A percentile compares a stretch with the other conserved stretches of the same genome.
Conservation (phyloP, 163 green algal species). For the Prototheca stagnorum region DNA sequence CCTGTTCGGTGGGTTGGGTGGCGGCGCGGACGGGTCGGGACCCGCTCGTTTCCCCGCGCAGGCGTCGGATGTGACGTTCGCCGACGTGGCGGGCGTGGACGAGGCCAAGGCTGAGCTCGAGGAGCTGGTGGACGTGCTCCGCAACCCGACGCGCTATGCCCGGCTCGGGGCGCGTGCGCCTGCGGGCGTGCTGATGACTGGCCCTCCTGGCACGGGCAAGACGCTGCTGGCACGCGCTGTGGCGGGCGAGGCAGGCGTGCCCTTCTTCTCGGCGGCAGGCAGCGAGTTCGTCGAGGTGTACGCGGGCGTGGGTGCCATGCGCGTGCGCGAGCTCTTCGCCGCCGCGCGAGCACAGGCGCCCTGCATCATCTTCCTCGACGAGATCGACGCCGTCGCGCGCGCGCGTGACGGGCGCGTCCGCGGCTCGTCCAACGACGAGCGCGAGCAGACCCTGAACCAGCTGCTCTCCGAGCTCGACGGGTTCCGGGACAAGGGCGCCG, state of each 20-base stretch:
- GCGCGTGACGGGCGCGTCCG: slow-evolving; percentile 85
- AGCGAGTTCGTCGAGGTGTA: slow-evolving; percentile 99
- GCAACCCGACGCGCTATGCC: slow-evolving; percentile 91
- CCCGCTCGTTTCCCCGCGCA: no score
- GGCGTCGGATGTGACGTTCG: slow-evolving; percentile 94
- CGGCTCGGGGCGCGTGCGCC: slow-evolving; percentile 89
- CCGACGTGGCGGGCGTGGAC: slow-evolving; percentile 92
- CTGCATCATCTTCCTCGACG: slow-evolving; percentile 98
- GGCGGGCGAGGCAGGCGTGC: slow-evolving; percentile 89
- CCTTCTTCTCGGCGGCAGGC: slow-evolving; percentile 98
- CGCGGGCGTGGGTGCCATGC: slow-evolving; percentile 90
- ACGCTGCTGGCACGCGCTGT: no score
- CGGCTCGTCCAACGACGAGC: slow-evolving; percentile 94
- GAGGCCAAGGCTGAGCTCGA: slow-evolving; percentile 99
- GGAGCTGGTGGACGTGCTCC: slow-evolving; percentile 98
- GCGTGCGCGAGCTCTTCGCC: slow-evolving; percentile 93
- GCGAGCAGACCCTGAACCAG: slow-evolving; percentile 99
- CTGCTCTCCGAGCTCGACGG: slow-evolving; percentile 96
- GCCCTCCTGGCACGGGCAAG: no score
- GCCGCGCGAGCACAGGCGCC: slow-evolving; percentile 83
- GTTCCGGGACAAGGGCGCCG: no score
- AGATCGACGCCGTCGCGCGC: slow-evolving; percentile 97
- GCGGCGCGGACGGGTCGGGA: no score
- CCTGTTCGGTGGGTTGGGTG: no score
- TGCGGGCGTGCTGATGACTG: slow-evolving; percentile 94